phyloP scores from a whole-genome alignment of 2,329 filamentous ascomycete species.

The Penicillium sp. region DNA sequence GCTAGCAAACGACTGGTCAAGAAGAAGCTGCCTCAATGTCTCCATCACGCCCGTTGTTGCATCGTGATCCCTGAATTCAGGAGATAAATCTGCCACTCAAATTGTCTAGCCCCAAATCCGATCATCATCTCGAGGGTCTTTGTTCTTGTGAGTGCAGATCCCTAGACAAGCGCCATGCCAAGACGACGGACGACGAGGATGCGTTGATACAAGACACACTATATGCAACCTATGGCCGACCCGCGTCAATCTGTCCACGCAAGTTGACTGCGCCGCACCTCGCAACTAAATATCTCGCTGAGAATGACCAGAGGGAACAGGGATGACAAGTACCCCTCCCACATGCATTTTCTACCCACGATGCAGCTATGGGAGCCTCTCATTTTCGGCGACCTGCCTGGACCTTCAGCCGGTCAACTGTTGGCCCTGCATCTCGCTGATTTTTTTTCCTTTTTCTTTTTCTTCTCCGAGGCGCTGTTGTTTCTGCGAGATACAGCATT shows the following conservation, averaged over 20 bases:
- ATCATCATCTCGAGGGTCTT: constrained; percentile 7
- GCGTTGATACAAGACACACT: constrained; percentile 14
- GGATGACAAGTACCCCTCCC: constrained; percentile 14
- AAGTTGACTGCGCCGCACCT: constrained; percentile 25
- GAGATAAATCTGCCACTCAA: not conserved
- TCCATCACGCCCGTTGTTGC: not conserved
- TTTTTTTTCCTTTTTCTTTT: constrained; percentile 5
- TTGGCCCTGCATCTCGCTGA: constrained; percentile 13
- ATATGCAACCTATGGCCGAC: constrained; percentile 15
- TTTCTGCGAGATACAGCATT: constrained; percentile 6
- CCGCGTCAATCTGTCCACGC: constrained; percentile 16
- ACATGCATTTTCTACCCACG: constrained; percentile 14
- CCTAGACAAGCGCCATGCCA: constrained; percentile 34
- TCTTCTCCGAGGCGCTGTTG: constrained; percentile 18
- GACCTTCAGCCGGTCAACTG: constrained; percentile 1
- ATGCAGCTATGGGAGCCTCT: constrained; percentile 17
- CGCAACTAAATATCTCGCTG: constrained; percentile 5
- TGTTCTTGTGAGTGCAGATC: constrained; percentile 19
- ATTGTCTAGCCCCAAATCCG: not conserved
- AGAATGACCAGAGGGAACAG: constrained; percentile 11
- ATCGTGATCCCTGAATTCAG: not conserved
- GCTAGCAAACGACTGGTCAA: not conserved
- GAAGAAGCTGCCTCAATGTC: not conserved
- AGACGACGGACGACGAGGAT: constrained; percentile 26
- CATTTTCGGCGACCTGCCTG: constrained; percentile 8